Base-by-base conservation (phyloP, 1,284 basidiomycete genomes). In the Moesziomyces globuligerus region DNA sequence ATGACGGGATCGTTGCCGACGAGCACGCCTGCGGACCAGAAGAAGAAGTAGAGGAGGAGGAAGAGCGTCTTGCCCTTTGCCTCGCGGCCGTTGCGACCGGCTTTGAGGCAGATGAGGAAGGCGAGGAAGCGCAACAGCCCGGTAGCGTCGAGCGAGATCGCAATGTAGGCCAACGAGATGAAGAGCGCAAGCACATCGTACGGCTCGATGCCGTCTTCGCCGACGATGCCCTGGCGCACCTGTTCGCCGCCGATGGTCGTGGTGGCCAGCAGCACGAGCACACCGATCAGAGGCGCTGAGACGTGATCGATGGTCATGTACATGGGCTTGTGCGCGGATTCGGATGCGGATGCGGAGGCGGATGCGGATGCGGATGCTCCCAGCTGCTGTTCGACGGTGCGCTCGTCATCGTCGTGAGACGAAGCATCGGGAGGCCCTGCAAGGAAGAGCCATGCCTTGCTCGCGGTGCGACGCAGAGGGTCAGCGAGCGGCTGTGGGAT, bases 151-250 rank as follows among this genome's bases (percentile, higher is more conserved):
- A 98, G 87, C 0, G 93, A 93, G 47, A 97, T 90, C 4, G 94
- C 90, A 84, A 98, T 91, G 84, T 98, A 98, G 0, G 94, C 94
- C 51, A 98, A 86, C 2, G 91, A 91, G 70, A 93, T 89, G 84
- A 98, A 97, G 4, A 98, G 85, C 25, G 92, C 91, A 83, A 98
- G 88, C 62, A 98, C 93, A 81, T 96, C 93, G 77, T 94, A 92
- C 0, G 95, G 94, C 71, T 91, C 88, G 37, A 97, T 87, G 3
- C 90, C 90, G 45, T 89, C 89, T 0, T 86, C 84, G 20, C 90
- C 90, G 1, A 86, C 85, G 37, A 87, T 86, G 11, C 94, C 94
- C 53, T 87, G 84, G 7, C 88, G 86, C 24, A 95, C 80, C 82
- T 85, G 90, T 0, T 76, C 66, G 0, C 89, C 86, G 54, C 89